Evolutionary conservation across 257 asterid species (phyloP).

Genomic region (Solanum sejunctum): DNA sequence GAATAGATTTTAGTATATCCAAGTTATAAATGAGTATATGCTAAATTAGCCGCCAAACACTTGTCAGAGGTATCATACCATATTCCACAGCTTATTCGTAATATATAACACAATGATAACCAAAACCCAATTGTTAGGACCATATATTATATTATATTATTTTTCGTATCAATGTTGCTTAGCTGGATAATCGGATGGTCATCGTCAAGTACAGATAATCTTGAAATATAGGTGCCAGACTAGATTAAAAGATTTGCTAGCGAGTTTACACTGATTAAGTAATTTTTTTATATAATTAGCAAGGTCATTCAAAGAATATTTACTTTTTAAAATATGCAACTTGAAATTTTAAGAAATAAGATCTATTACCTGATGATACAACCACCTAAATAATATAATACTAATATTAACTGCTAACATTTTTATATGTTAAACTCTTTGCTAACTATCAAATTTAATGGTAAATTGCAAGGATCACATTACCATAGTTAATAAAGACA

Average conservation of each 20-base stretch:
- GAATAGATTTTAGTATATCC: constrained; percentile 47
- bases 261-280: neutral
- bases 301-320: neutral
- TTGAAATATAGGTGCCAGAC: neutral
- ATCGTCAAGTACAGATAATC: neutral
- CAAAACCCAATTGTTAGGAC: neutral
- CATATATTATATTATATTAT: neutral
- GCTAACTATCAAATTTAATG: too few relatives aligned
- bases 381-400: too few relatives aligned
- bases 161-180: neutral
- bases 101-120: neutral
- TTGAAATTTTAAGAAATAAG: neutral
- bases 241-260: neutral
- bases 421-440: too few relatives aligned
- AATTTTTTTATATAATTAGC: too few relatives aligned
- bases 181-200: neutral
- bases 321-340: neutral
- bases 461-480: too few relatives aligned
- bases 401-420: too few relatives aligned
- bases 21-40: constrained; percentile 33
- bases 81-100: neutral
- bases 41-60: constrained; percentile 5
- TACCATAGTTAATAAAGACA: too few relatives aligned
- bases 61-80: neutral
- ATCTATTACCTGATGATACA: neutral